Percentiles rank a stretch among this genome's conserved stretches.
phyloP scores from a whole-genome alignment of 2,329 filamentous ascomycete genomes.

The Chaetomiaceae sp. region DNA sequence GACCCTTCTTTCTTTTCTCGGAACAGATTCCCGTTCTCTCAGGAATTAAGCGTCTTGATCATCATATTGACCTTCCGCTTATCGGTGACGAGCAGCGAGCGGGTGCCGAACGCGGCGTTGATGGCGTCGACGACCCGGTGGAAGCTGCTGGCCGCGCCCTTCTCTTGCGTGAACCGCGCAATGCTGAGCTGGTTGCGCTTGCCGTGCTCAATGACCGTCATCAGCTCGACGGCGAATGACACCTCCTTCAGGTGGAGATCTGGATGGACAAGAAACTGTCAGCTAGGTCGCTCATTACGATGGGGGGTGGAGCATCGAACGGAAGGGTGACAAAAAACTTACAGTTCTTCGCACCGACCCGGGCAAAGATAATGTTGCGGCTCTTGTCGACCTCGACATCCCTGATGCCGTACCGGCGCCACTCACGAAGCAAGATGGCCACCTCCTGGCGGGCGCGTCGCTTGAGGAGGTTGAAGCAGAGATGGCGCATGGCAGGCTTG shows the following conservation, averaged over 20 bases:
- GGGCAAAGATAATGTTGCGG: slow-evolving; percentile 73
- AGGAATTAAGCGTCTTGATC: slow-evolving; percentile 60
- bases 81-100: slow-evolving; percentile 65
- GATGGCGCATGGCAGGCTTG: slow-evolving; percentile 70
- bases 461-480: slow-evolving; percentile 72
- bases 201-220: slow-evolving; percentile 83
- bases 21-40: slow-evolving; percentile 19
- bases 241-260: slow-evolving; percentile 81
- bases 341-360: slow-evolving; percentile 75
- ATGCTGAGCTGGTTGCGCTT: slow-evolving; percentile 72
- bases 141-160: slow-evolving; percentile 88
- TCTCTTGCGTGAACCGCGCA: slow-evolving; percentile 81
- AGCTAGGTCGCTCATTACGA: not conserved
- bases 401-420: slow-evolving; percentile 75
- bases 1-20: not conserved
- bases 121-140: slow-evolving; percentile 76
- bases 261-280: slow-evolving; percentile 32
- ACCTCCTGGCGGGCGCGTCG: slow-evolving; percentile 74
- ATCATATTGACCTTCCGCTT: slow-evolving; percentile 65
- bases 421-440: slow-evolving; percentile 68
- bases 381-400: slow-evolving; percentile 75
- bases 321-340: slow-evolving; percentile 37
- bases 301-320: not conserved
- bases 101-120: slow-evolving; percentile 59
- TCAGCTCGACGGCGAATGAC: slow-evolving; percentile 81